Evolutionary conservation across 495 filamentous ascomycete genomes (phyloP), one percentile per base, ranked within the genome.

Genomic region (Penicillium bovifimosum): DNA sequence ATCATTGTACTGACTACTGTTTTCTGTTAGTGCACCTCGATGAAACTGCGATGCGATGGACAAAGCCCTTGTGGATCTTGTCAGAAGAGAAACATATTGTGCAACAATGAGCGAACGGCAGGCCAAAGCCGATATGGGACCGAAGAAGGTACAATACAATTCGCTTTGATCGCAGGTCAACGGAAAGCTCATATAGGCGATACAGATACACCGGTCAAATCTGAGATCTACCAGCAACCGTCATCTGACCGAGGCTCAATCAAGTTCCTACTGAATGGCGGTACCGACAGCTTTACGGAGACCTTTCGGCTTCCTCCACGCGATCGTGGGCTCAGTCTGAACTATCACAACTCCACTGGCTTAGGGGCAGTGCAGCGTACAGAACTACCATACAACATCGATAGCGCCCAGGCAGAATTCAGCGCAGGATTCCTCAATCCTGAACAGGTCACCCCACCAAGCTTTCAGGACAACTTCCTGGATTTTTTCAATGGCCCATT

Each of bases 1-100:
- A 28, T 6, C 36, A n/a, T 7, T 3, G 16, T 44, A 28, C 9
- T 45, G 14, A 50, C 11, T 5, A 6, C 0, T 39, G 14, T 33
- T 20, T 0, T 27, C 24, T 13, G 27, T 32, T 52, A 77, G 75
- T 79, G 76, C 51, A 77, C 73, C 13, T 69, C 72, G 34, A 79
- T 76, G 76, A 79, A 79, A 55, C 63, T 79, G 6, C 74, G 76
- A 5, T 79, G 76, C 53, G 75, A 77, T 46, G 76, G 76, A 9
- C 55, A 58, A 28, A 73, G 61, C 52, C 76, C 76, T 13, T 79
- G 76, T 51, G 68, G 70, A 27, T 72, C 75, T 0, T 79, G 76
- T 54, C 61, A 67, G 40, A 74, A 76, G 41, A 68, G 74, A 51
- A 69, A 67, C 20, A 58, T 75, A 5, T 55, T 59, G 6, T 79